Evolutionary conservation across 768 basidiomycete genomes (phyloP).

Genomic region (Leccinellum rugosiceps): DNA sequence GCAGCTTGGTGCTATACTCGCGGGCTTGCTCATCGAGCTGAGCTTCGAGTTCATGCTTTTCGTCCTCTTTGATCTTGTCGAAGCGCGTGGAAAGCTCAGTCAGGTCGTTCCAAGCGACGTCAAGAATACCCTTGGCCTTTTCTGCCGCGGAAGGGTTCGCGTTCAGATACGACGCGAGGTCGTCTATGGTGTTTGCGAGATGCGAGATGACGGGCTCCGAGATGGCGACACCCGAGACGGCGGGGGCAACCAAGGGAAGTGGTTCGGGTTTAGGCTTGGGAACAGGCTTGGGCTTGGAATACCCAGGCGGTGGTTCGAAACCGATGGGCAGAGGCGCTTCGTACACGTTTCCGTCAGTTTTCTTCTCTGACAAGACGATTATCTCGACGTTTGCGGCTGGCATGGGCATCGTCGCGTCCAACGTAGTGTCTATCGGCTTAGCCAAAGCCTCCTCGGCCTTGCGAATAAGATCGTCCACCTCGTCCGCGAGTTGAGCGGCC

Average conservation of each 20-base stretch:
- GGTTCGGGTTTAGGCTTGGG: conserved; percentile 35
- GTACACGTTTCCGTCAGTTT: conserved; percentile 44
- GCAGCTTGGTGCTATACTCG: conserved; percentile 77
- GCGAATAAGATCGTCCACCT: conserved; percentile 61
- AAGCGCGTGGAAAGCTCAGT: conserved; percentile 73
- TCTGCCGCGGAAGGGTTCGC: conserved; percentile 64
- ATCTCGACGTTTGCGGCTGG: conserved; percentile 22
- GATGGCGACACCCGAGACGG: conserved; percentile 62
- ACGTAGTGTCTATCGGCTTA: conserved; percentile 34
- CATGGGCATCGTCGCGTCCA: conserved; percentile 19
- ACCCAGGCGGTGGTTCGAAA: conserved; percentile 92
- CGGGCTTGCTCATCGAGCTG: conserved; percentile 77
- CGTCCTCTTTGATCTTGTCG: conserved; percentile 75
- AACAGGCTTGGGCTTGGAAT: conserved; percentile 55
- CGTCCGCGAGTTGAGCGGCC: conserved; percentile 53
- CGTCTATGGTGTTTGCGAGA: conserved; percentile 90
- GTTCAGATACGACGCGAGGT: conserved; percentile 80
- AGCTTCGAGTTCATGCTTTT: conserved; percentile 61
- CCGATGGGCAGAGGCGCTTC: conserved; percentile 80
- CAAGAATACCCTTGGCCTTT: conserved; percentile 72
- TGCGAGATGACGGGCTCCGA: conserved; percentile 93
- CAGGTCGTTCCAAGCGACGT: conserved; percentile 78
- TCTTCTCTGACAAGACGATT: conserved; percentile 22
- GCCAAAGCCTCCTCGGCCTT: conserved; percentile 73
- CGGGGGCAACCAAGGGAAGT: conserved; percentile 80